A percentile compares a stretch with the other conserved stretches of the same genome.
phyloP scores from a whole-genome alignment of 352 stramenopile genomes.

The Blastocystis sp. region DNA sequence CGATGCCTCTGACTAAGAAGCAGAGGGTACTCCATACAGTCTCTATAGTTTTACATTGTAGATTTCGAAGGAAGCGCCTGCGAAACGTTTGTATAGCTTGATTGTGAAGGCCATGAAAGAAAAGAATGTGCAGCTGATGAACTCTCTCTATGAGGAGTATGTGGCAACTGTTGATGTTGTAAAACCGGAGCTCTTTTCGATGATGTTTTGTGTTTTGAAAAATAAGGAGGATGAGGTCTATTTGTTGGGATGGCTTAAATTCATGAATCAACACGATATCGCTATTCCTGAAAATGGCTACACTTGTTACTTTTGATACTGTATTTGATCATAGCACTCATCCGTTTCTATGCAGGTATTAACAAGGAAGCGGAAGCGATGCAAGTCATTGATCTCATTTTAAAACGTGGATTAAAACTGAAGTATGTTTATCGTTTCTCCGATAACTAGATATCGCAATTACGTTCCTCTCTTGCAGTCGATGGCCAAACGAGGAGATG shows the following conservation, averaged over 20 bases:
- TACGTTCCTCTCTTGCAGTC: conserved; percentile 9
- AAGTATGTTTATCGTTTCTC: neutral
- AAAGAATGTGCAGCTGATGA: neutral
- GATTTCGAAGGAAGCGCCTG: neutral
- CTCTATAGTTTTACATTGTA: neutral
- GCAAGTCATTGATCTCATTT: conserved; percentile 6
- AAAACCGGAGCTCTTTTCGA: neutral
- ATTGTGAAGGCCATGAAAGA: conserved; percentile 30
- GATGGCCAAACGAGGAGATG: conserved; percentile 10
- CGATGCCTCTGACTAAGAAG: neutral
- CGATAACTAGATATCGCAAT: neutral
- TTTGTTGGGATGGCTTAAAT: neutral
- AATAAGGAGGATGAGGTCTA: conserved; percentile 9
- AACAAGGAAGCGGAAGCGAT: conserved; percentile 8
- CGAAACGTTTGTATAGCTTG: neutral
- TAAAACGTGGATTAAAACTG: conserved; percentile 17
- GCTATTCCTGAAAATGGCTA: conserved; percentile 20
- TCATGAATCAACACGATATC: neutral
- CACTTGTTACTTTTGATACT: neutral
- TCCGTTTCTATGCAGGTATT: conserved; percentile 1
- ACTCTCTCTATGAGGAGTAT: neutral
- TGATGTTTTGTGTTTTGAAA: neutral
- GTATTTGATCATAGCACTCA: neutral
- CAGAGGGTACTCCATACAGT: neutral
- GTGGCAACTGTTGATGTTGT: neutral